phyloP scores from a whole-genome alignment of 2,329 filamentous ascomycete species.

The Aspergillus amoenus region DNA sequence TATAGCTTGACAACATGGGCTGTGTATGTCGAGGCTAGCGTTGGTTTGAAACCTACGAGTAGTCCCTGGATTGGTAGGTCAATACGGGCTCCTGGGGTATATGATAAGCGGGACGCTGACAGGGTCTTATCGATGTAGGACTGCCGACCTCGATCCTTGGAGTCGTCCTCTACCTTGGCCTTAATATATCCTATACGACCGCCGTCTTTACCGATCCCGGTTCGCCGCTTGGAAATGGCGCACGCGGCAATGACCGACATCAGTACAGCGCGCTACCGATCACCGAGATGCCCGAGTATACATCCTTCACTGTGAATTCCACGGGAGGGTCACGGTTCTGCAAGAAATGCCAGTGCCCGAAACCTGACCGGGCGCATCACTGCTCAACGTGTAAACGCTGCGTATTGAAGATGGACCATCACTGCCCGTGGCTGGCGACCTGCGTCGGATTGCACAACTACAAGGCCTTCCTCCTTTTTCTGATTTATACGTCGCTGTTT shows the following conservation, averaged over 20 bases:
- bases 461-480: conserved; percentile 90
- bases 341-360: conserved; percentile 94
- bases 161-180: conserved; percentile 69
- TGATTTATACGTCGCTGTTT: conserved; percentile 85
- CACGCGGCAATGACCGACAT: conserved; percentile 30
- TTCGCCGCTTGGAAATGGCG: conserved; percentile 49
- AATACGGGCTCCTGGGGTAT: neutral
- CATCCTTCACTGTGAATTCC: conserved; percentile 87
- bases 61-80: conserved; percentile 46
- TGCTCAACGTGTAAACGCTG: conserved; percentile 93
- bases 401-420: conserved; percentile 99
- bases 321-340: conserved; percentile 86
- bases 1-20: conserved; percentile 92
- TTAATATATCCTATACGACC: conserved; percentile 86
- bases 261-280: conserved; percentile 78
- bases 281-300: conserved; percentile 61
- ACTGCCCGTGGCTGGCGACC: conserved; percentile 96
- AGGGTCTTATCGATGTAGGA: conserved; percentile 24
- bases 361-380: conserved; percentile 94
- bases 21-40: conserved; percentile 77
- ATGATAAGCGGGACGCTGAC: neutral
- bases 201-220: conserved; percentile 93
- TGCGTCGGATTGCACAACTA: conserved; percentile 94
- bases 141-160: conserved; percentile 60
- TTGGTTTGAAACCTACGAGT: conserved; percentile 60